Evolutionary conservation across 2,329 filamentous ascomycete genomes (phyloP), one percentile per base, ranked within the genome.

Genomic region (Aspergillus unguis): DNA sequence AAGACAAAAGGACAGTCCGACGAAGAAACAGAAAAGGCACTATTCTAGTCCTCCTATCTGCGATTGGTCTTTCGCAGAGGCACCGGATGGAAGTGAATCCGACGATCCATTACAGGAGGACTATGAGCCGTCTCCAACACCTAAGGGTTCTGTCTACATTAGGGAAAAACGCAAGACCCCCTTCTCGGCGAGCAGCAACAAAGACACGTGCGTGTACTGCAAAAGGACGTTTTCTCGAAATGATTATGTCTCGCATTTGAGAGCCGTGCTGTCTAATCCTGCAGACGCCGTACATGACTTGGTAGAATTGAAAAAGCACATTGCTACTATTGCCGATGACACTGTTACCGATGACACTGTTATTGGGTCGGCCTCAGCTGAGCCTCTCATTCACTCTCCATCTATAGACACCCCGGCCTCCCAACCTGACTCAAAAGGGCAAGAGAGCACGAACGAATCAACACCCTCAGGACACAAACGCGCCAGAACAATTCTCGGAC

Each of bases 81-180:
- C 61, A 8, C 58, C 62, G n/a, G 68, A 69, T 40, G 64, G 61
- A 46, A 67, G 63, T 48, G 72, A 75, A 55, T 75, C 72, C n/a
- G 72, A 75, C 56, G 72, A 75, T 53, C 72, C 72, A 41, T 61
- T 75, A 48, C 70, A 72, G 51, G 68, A 73, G 38, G 58, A 62
- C 28, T 53, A 62, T 27, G 62, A 64, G 52, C 61, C 65, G 9
- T 71, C 69, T 2, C 66, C 65, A 31, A 65, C 63, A n/a, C 58
- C 64, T 11, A 68, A 62, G 26, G 55, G 45, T 33, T 11, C 55
- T 6, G 35, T 56, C 27, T 58, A 62, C 29, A 58, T 65, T 35
- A 60, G 62, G 41, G 61, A 63, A 17, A 65, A 61, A 46, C 52
- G 48, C 11, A 44, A 55, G 26, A 50, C 25, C 31, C 41, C 48